Evolutionary conservation across 2,329 filamentous ascomycete species (phyloP).

Genomic region (Madurella fahalii): DNA sequence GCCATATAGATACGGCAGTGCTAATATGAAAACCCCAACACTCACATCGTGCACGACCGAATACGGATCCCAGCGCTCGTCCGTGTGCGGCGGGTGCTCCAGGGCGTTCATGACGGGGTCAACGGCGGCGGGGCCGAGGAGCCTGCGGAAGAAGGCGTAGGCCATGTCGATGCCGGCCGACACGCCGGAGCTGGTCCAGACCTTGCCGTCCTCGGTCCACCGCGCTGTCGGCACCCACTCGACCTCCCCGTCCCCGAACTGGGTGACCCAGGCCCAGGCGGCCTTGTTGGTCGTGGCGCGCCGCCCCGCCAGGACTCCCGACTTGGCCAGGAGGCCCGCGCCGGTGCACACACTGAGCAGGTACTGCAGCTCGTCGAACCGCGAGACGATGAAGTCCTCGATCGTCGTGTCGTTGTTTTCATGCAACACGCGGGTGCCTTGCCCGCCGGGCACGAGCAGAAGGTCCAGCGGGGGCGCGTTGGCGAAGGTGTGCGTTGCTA

Average conservation of each 20-base stretch:
- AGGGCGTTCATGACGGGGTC: slow-evolving; percentile 18
- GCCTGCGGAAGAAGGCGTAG: slow-evolving; percentile 34
- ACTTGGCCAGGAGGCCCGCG: slow-evolving; percentile 42
- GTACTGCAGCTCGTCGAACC: slow-evolving; percentile 22
- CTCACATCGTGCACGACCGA: slow-evolving; percentile 22
- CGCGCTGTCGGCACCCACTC: slow-evolving; percentile 47
- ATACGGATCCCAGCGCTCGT: slow-evolving; percentile 26
- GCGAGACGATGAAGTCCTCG: slow-evolving; percentile 17
- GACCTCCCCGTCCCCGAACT: slow-evolving; percentile 34
- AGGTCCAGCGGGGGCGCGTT: slow-evolving; percentile 26
- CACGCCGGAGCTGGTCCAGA: slow-evolving; percentile 53
- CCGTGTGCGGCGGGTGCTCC: slow-evolving; percentile 22
- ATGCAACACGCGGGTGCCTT: slow-evolving; percentile 15
- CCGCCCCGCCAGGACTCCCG: slow-evolving; percentile 47
- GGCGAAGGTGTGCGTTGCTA: slow-evolving; percentile 25
- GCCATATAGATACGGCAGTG: too few relatives aligned
- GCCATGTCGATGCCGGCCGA: slow-evolving; percentile 38
- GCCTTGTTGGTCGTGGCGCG: slow-evolving; percentile 52
- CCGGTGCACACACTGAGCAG: slow-evolving; percentile 45
- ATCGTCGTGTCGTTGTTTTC: slow-evolving; percentile 18
- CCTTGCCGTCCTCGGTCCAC: slow-evolving; percentile 50
- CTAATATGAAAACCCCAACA: not conserved
- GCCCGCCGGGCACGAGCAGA: slow-evolving; percentile 27
- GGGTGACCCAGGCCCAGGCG: slow-evolving; percentile 32
- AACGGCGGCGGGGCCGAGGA: slow-evolving; percentile 26